Evolutionary conservation across 2,329 filamentous ascomycete species (phyloP), one percentile per base, ranked within the genome.

Genomic region (Hymenoscyphus infarciens): DNA sequence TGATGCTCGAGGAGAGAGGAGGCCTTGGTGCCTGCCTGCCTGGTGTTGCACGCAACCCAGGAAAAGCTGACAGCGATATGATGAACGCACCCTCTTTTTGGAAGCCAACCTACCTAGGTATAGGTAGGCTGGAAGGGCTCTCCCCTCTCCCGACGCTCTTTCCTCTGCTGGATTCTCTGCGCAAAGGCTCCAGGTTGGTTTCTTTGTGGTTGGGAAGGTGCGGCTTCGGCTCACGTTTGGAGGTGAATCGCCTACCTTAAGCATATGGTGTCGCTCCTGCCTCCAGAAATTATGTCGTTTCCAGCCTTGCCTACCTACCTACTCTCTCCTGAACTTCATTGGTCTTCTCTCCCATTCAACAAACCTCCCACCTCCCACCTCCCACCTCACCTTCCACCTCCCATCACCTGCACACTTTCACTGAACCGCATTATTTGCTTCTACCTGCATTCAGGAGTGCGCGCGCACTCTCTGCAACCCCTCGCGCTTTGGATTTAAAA

Each of bases 351-450:
- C 25, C 15, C 15, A 16, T 16, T 33, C 53, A 55, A 55, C 53
- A 22, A 52, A 55, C 27, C 25, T 29, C 27, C 53, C 25, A 33
- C 52, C 25, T 55, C 52, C 25, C 52, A 27, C 25, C 25, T 27
- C 25, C 25, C 25, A 27, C 6, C 53, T n/a, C n/a, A n/a, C n/a
- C n/a, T n/a, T n/a, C n/a, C n/a, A 33, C 6, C 53, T n/a, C 29
- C 53, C 15, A 29, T 22, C 53, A 19, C 22, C 52, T 49, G 42
- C 6, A 54, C 56, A 58, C 56, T 58, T 58, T 16, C 39, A 58
- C 56, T 49, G 56, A 58, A 15, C 56, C 56, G 25, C 39, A 29
- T 39, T 39, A 42, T 58, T 58, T 58, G 56, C 56, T 58, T 39
- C 56, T 19, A n/a, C 56, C 56, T 25, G 22, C 42, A 38, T 39